Conservation (phyloP, 208 protist species). For the Leishmania martiniquensis region DNA sequence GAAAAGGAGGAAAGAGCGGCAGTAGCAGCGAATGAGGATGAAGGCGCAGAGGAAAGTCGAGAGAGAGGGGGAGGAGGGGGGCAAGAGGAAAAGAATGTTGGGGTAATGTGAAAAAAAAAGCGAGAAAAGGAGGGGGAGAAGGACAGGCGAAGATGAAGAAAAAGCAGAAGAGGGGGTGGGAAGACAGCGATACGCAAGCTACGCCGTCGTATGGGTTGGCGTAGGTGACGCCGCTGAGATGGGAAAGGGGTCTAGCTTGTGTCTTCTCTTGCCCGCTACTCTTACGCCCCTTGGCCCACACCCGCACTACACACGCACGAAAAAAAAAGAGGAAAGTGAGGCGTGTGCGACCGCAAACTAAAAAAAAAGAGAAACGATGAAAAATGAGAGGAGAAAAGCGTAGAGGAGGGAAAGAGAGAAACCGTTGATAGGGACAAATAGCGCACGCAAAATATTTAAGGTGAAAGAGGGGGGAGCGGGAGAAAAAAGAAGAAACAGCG, state of each 20-base stretch:
- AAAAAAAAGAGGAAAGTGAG: background rate
- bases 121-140: background rate
- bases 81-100: background rate
- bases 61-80: background rate
- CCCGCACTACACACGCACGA: background rate
- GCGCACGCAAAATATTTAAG: background rate
- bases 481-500: background rate
- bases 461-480: background rate
- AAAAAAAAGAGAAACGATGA: background rate
- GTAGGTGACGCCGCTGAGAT: background rate
- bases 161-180: background rate
- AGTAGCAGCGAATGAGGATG: conserved; percentile 1
- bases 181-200: background rate
- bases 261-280: background rate
- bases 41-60: background rate
- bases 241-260: background rate
- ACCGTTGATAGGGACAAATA: no score
- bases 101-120: background rate
- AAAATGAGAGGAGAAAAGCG: background rate
- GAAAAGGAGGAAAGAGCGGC: background rate
- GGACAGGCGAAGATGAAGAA: background rate
- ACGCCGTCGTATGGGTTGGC: background rate
- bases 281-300: background rate
- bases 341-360: background rate
- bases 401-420: background rate